These are phyloP conservation scores for Zygosaccharomyces siamensis DNA, from an alignment of 805 yeast genomes.

Conservation along the genomic window DNA sequence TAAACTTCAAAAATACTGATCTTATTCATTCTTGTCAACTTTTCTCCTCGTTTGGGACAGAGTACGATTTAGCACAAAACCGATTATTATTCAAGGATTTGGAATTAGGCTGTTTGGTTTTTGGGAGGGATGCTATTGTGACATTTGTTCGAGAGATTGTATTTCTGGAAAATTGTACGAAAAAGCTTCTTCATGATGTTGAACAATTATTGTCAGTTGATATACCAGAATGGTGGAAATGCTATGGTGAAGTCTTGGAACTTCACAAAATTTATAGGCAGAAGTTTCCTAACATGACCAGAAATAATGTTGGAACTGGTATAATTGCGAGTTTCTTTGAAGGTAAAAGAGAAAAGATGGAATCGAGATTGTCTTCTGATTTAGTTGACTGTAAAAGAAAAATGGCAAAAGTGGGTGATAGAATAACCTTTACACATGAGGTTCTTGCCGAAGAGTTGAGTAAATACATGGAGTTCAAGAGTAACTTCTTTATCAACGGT, in stretches of 20 bases:
- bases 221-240: constrained; percentile 43
- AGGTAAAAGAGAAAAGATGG: constrained; percentile 46
- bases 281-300: constrained; percentile 25
- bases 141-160: constrained; percentile 10
- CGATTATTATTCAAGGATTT: not conserved
- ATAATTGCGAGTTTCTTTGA: constrained; percentile 42
- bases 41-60: constrained; percentile 5
- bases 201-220: constrained; percentile 33
- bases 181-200: constrained; percentile 29
- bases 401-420: constrained; percentile 42
- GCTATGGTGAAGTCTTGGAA: constrained; percentile 39
- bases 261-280: constrained; percentile 34
- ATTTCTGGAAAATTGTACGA: constrained; percentile 21
- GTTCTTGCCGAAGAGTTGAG: constrained; percentile 57
- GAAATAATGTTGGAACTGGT: constrained; percentile 18
- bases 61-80: not conserved
- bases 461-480: constrained; percentile 49
- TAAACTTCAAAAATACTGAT: constrained; percentile 21
- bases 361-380: constrained; percentile 39
- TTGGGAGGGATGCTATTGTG: constrained; percentile 9
- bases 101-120: not conserved
- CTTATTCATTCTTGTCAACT: constrained; percentile 10
- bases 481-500: constrained; percentile 33
- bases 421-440: constrained; percentile 55
- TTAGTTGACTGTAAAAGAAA: constrained; percentile 40